Evolutionary conservation across 192 early-diverging fungal genomes (phyloP), one percentile per base, ranked within the genome.

Genomic region (Umbelopsis sp.): DNA sequence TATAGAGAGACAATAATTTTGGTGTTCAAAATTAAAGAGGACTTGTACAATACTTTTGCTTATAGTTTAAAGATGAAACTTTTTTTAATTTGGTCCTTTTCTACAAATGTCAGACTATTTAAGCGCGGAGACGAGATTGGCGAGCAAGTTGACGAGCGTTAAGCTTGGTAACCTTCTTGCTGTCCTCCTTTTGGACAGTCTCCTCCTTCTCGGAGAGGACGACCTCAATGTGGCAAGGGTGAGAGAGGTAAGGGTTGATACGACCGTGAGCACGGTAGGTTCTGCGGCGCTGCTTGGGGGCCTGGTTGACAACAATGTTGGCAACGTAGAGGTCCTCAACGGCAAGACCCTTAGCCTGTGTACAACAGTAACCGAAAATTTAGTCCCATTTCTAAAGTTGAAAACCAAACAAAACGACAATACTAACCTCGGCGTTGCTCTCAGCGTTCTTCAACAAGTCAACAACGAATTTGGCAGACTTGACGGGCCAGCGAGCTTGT

Each of bases 221-320:
- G 69, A 98, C 84, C 90, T 98, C 97, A 77, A 97, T 91, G 90
- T 98, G 96, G 84, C 93, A 96, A 52, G 96, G 97, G 86, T 89
- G 89, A 84, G 85, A 88, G 94, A 94, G 92, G 94, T 95, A 98
- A 72, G 95, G 86, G 83, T 87, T 87, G 77, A 95, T 95, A 80
- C 95, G 91, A 90, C 97, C 97, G 89, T 99, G 97, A 77, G 96
- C 97, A 89, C 97, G 94, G 93, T 92, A 97, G 43, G 95, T 97
- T 80, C 97, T 86, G 79, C 97, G 92, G 75, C 97, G 94, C 83
- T 95, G 93, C 87, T 96, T 96, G 79, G 94, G 94, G 74, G 97
- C 97, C 82, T 95, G 93, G 90, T 99, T 97, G 84, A 99, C 96
- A 86, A 95, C 90, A 73, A 98, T 93, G 91, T 96, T 92, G 87